These are phyloP conservation scores for Leccinum pachyderme DNA, from an alignment of 1,284 basidiomycete genomes.

Conservation along the genomic window DNA sequence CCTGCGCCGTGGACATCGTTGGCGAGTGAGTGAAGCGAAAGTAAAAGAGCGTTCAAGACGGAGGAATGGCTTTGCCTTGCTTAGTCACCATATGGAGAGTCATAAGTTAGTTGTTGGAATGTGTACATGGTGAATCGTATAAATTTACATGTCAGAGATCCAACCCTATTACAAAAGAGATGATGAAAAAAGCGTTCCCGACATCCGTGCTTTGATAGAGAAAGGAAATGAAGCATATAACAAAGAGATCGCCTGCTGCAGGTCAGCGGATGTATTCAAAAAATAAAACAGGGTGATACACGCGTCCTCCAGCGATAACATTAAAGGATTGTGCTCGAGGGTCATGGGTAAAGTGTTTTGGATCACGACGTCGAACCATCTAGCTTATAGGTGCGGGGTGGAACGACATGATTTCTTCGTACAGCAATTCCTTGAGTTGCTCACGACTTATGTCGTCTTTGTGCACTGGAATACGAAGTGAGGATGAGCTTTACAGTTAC, in stretches of 20 bases:
- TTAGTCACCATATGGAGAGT: not conserved
- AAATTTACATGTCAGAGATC: conserved; percentile 10
- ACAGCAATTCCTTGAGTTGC: conserved; percentile 66
- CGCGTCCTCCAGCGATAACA: conserved; percentile 9
- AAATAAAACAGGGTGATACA: conserved; percentile 7
- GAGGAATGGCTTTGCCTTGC: not conserved
- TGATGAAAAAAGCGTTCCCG: not conserved
- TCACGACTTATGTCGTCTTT: conserved; percentile 92
- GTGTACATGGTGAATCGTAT: not conserved
- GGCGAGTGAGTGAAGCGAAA: not conserved
- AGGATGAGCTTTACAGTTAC: not conserved
- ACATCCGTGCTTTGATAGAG: conserved; percentile 7
- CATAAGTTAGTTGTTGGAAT: not conserved
- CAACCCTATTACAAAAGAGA: conserved; percentile 11
- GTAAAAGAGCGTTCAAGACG: not conserved
- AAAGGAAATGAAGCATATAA: conserved; percentile 1
- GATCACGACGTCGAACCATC: not conserved
- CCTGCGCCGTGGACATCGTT: conserved; percentile 47
- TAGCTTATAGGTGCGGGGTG: conserved; percentile 59
- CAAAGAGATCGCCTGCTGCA: not conserved
- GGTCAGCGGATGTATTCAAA: not conserved
- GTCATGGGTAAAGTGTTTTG: not conserved
- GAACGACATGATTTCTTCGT: conserved; percentile 80
- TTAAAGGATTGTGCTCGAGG: conserved; percentile 7
- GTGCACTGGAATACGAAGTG: conserved; percentile 55